Evolutionary conservation across 2,329 filamentous ascomycete species (phyloP).

Genomic region (Ramularia collo-cygni): DNA sequence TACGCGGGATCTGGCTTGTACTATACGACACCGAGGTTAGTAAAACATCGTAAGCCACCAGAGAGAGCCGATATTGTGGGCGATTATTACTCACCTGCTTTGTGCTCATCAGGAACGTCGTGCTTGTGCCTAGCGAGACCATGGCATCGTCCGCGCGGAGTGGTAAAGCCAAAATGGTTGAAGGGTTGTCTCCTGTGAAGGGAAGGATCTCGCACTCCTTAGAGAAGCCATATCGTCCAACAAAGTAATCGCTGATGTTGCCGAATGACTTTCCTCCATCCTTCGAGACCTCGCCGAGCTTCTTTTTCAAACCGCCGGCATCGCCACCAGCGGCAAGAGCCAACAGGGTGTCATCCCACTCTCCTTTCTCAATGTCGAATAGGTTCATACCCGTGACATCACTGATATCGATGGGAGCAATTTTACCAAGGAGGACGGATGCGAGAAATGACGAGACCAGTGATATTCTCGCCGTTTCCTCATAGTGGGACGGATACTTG

Average conservation of each 20-base stretch:
- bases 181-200: slow-evolving; percentile 93
- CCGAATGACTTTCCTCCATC: slow-evolving; percentile 80
- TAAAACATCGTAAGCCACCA: too few species aligned
- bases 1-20: slow-evolving; percentile 87
- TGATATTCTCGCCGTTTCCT: slow-evolving; percentile 74
- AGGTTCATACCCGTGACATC: slow-evolving; percentile 97
- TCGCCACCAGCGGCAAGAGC: slow-evolving; percentile 64
- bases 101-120: slow-evolving; percentile 96
- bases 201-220: slow-evolving; percentile 69
- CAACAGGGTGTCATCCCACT: slow-evolving; percentile 70
- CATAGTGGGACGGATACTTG: slow-evolving; percentile 74
- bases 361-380: slow-evolving; percentile 74
- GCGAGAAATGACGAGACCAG: slow-evolving; percentile 94
- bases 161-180: slow-evolving; percentile 86
- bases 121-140: slow-evolving; percentile 88
- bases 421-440: slow-evolving; percentile 74
- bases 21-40: slow-evolving; percentile 48
- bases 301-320: slow-evolving; percentile 60
- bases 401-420: slow-evolving; percentile 86
- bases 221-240: slow-evolving; percentile 68
- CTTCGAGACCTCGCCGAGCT: slow-evolving; percentile 71
- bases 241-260: slow-evolving; percentile 69
- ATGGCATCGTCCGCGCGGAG: slow-evolving; percentile 85
- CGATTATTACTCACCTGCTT: too few species aligned
- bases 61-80: too few species aligned